Percentiles rank a stretch among this genome's conserved stretches.
Conservation (phyloP, 2,329 filamentous ascomycete species). For the Metarhizium rileyi region DNA sequence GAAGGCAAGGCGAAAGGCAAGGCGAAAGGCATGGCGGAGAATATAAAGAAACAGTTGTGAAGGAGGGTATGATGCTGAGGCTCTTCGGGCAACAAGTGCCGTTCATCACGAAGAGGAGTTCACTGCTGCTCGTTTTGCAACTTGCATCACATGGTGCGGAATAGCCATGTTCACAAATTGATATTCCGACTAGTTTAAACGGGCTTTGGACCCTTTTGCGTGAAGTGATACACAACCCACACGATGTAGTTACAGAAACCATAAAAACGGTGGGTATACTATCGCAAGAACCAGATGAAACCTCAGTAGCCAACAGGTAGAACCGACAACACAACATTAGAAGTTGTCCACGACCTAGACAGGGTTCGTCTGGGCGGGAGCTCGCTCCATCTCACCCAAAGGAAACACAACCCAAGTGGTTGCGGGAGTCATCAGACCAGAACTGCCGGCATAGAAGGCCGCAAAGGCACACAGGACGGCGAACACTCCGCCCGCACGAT, state of each 20-base stretch:
- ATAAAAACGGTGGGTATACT: too few species aligned
- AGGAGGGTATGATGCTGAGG: neutral
- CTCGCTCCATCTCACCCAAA: constrained; percentile 23
- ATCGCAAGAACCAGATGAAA: neutral
- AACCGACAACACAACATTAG: neutral
- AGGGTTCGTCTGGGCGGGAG: neutral
- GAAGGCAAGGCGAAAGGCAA: constrained; percentile 29
- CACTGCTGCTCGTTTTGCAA: neutral
- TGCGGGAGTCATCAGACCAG: constrained; percentile 30
- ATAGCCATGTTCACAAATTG: neutral
- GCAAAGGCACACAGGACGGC: constrained; percentile 24
- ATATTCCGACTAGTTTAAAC: neutral
- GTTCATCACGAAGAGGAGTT: neutral
- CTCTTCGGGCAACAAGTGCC: neutral
- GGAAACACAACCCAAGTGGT: constrained; percentile 32
- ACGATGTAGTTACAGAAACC: too few species aligned
- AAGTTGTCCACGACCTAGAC: neutral
- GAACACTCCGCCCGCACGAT: constrained; percentile 31
- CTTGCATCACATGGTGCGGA: neutral
- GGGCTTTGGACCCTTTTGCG: too few species aligned
- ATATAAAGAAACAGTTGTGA: constrained; percentile 15
- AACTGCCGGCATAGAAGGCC: constrained; percentile 30
- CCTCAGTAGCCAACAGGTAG: neutral
- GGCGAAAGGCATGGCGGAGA: constrained; percentile 29
- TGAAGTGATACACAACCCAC: too few species aligned